Percentiles rank a stretch among this genome's conserved stretches.
Evolutionary conservation across 805 yeast species (phyloP).

Genomic region (Yarrowia keelungensis): DNA sequence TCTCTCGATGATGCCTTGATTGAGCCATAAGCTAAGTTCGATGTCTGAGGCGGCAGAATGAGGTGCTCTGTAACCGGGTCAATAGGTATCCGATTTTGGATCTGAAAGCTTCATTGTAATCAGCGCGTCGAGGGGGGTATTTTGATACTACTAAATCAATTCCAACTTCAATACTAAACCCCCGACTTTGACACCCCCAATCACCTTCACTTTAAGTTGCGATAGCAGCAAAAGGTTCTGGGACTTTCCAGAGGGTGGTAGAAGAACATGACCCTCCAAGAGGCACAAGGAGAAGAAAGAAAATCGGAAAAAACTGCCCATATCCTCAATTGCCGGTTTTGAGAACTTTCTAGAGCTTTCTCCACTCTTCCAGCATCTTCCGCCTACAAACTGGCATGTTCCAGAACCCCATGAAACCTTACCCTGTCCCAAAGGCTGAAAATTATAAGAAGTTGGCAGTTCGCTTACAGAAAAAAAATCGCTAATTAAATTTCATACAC

Average conservation of each 20-base stretch:
- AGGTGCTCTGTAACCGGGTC: no score
- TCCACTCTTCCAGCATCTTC: no score
- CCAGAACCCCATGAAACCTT: background rate
- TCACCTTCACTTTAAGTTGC: background rate
- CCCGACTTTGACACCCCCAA: no score
- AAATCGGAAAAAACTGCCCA: no score
- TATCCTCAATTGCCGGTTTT: no score
- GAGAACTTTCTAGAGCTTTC: no score
- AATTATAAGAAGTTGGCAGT: background rate
- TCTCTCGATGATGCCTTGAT: background rate
- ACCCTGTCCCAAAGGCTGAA: background rate
- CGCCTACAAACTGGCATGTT: no score
- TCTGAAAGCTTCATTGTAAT: background rate
- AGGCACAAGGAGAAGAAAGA: background rate
- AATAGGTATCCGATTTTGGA: background rate
- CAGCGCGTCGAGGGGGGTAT: background rate
- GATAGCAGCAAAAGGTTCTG: constrained; percentile 10
- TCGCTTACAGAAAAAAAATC: background rate
- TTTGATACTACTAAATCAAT: background rate
- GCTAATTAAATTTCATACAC: background rate
- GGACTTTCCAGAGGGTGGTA: constrained; percentile 17
- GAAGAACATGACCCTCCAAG: background rate
- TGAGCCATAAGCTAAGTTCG: no score
- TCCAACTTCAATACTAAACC: background rate
- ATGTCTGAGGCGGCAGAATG: no score